Conservation (phyloP, 257 asterid species). For the Verbena officinalis region DNA sequence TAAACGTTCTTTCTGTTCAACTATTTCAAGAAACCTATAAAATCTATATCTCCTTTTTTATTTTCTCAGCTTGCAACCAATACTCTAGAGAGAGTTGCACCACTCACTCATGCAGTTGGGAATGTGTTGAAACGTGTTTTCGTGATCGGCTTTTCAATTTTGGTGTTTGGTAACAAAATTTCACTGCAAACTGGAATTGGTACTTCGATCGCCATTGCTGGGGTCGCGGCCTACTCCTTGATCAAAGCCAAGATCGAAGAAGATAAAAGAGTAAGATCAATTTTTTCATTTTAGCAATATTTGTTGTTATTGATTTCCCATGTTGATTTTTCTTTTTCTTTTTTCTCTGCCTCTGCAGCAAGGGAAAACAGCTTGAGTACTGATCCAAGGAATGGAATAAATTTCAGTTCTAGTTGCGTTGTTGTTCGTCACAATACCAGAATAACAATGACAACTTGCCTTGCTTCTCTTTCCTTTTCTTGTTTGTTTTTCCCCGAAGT, state of each 20-base stretch:
- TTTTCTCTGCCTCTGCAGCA: constrained; percentile 54
- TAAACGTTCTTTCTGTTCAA: neutral
- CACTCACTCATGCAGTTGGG: constrained; percentile 97
- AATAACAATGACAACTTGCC: constrained; percentile 30
- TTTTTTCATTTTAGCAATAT: neutral
- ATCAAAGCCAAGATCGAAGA: constrained; percentile 97
- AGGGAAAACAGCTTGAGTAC: constrained; percentile 66
- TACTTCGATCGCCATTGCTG: constrained; percentile 87
- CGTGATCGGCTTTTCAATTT: constrained; percentile 95
- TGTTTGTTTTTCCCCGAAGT: constrained; percentile 24
- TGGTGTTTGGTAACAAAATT: constrained; percentile 91
- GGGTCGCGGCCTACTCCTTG: constrained; percentile 93
- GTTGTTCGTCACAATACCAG: constrained; percentile 18
- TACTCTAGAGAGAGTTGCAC: constrained; percentile 99
- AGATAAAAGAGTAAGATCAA: constrained; percentile 87
- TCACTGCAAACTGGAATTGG: constrained; percentile 96
- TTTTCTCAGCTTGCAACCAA: constrained; percentile 83
- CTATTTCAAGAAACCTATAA: neutral
- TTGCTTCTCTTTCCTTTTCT: no score
- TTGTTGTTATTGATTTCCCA: neutral
- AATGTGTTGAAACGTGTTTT: constrained; percentile 98
- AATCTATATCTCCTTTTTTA: neutral
- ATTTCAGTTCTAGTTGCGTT: constrained; percentile 38
- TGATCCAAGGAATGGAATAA: constrained; percentile 32
- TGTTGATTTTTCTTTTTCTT: neutral